A percentile compares a stretch with the other conserved stretches of the same genome.
Evolutionary conservation across 257 asterid species (phyloP).

Genomic region (Oldenlandia corymbosa): DNA sequence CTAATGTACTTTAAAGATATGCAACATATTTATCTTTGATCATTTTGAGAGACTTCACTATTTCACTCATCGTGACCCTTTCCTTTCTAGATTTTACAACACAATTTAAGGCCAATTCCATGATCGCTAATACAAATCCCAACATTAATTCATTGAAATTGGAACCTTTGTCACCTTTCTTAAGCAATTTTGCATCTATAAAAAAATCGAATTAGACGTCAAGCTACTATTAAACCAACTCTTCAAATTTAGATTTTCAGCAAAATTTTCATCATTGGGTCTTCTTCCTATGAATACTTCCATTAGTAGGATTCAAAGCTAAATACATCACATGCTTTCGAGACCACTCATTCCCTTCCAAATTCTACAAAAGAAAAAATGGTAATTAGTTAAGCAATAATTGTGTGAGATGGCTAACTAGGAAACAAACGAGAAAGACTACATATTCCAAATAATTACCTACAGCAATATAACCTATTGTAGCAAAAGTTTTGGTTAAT

Average conservation of each 20-base stretch:
- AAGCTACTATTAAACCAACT: neutral
- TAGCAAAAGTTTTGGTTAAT: conserved; percentile 26
- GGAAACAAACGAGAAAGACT: neutral
- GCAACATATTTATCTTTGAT: neutral
- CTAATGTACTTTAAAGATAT: neutral
- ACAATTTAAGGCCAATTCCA: conserved; percentile 3
- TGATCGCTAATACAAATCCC: neutral
- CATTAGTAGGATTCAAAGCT: neutral
- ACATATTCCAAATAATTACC: neutral
- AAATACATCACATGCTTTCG: neutral
- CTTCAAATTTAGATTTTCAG: neutral
- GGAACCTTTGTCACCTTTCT: conserved; percentile 1
- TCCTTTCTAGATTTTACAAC: neutral
- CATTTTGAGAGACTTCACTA: conserved; percentile 7
- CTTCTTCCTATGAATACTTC: neutral
- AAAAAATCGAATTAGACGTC: neutral
- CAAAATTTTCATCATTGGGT: neutral
- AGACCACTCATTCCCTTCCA: neutral
- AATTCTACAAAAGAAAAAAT: neutral
- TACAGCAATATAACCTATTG: conserved; percentile 11
- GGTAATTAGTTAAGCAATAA: neutral
- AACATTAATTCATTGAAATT: too few species aligned
- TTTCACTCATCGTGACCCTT: neutral
- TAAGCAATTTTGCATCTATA: neutral
- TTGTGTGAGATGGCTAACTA: neutral